Percentiles rank a stretch among this genome's conserved stretches.
phyloP scores from a whole-genome alignment of 148 eudicot genomes.

The Drosera capensis region DNA sequence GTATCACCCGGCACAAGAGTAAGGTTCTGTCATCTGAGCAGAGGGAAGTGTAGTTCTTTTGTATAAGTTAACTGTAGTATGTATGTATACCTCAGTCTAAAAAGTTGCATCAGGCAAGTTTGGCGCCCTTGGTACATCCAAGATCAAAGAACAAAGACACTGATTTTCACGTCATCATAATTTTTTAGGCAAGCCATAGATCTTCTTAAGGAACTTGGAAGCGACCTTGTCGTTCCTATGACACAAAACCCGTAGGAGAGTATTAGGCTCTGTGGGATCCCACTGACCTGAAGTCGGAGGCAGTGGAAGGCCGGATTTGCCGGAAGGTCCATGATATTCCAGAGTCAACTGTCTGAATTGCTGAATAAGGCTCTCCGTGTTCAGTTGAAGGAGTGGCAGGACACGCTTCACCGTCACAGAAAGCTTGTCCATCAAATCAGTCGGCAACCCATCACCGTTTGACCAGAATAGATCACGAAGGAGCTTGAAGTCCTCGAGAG shows the following conservation, averaged over 20 bases:
- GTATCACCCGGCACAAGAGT: too few relatives aligned
- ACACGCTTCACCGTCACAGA: slow-evolving; percentile 30
- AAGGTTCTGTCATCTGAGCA: too few relatives aligned
- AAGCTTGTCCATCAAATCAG: slow-evolving; percentile 48
- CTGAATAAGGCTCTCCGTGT: slow-evolving; percentile 50
- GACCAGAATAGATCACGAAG: slow-evolving; percentile 79
- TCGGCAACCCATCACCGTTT: slow-evolving; percentile 77
- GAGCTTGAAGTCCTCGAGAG: slow-evolving; percentile 69
- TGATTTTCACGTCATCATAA: slow-evolving; percentile 9
- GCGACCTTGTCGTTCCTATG: slow-evolving; percentile 67
- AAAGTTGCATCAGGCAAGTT: too few relatives aligned
- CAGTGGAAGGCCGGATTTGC: slow-evolving; percentile 41
- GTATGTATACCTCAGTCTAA: too few relatives aligned
- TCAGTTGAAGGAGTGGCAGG: slow-evolving; percentile 37
- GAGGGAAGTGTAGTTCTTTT: too few relatives aligned
- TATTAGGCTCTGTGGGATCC: slow-evolving; percentile 60
- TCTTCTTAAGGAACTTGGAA: slow-evolving; percentile 69
- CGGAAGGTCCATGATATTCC: slow-evolving; percentile 27
- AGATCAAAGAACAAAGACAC: too few relatives aligned
- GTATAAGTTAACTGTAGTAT: too few relatives aligned
- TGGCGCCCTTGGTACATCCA: too few relatives aligned
- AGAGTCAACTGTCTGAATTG: slow-evolving; percentile 22
- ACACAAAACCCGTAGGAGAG: slow-evolving; percentile 63
- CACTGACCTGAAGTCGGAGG: slow-evolving; percentile 81
- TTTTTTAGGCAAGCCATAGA: slow-evolving; percentile 59